Evolutionary conservation across 148 eudicot genomes (phyloP), one percentile per base, ranked within the genome.

Genomic region (Talinum fruticosum): DNA sequence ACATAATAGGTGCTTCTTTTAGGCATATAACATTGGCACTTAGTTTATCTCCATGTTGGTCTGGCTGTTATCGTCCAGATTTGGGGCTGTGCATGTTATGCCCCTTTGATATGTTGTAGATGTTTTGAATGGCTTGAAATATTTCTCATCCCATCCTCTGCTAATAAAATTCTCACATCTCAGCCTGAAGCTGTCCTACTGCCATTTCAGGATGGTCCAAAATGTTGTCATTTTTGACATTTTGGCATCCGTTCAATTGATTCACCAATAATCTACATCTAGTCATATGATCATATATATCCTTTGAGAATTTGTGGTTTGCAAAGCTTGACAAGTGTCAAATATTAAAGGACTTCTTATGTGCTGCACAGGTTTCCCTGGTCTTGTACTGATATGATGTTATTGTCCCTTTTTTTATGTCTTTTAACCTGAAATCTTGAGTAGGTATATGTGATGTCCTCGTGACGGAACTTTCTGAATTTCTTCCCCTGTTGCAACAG

Each of bases 401-500:
- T n/a, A 51, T 4, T 51, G 57, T 13, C n/a, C 44, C 35, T 12
- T 67, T 6, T 19, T 35, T 10, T 67, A 0, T 67, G 45, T 1
- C 26, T 34, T 35, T 19, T 67, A 8, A 67, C 24, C 28, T 2
- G 6, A 18, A 67, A 35, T 26, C 69, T 10, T 4, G 32, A 2
- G 37, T 32, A 6, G 47, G 47, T 10, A 10, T 41, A 12, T 41
- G 12, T 1, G 12, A 41, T 41, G 8, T 41, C 13, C 47, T 54
- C 21, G 62, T 21, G 62, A 54, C 6, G 19, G 10, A 24, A 10
- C 53, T 34, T 38, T n/a, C n/a, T 19, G 36, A 69, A 14, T 49
- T 37, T 47, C 26, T 66, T 12, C 24, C 49, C 62, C 4, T 33
- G 6, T 21, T 76, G 82, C 23, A 59, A 78, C 91, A 94, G 98